Conservation (phyloP, 163 green algal genomes). For the Coccomyxa subellipsoidea region DNA sequence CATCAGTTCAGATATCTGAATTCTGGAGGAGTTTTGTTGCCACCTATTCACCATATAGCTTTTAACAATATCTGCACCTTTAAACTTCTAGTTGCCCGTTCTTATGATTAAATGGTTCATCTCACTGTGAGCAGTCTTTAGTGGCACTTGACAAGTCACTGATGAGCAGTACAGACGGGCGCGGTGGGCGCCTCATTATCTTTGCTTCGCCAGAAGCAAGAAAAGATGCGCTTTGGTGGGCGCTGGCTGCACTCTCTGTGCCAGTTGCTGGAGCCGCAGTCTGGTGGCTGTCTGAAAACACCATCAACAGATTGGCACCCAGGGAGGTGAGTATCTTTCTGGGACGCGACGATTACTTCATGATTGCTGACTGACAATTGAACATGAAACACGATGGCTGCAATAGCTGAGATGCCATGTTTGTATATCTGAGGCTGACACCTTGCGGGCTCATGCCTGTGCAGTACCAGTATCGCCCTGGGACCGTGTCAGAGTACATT, state of each 20-base stretch:
- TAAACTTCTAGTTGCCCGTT: no score
- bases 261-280: slow-evolving; percentile 32
- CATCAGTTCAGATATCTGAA: no score
- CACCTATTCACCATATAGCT: no score
- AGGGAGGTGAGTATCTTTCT: slow-evolving; percentile 18
- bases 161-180: neutral
- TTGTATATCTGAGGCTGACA: no score
- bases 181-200: neutral
- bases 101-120: no score
- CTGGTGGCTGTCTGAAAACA: slow-evolving; percentile 37
- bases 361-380: no score
- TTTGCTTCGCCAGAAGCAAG: slow-evolving; percentile 2
- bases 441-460: neutral
- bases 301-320: slow-evolving; percentile 29
- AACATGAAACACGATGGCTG: no score
- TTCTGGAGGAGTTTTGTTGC: no score
- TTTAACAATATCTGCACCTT: no score
- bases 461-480: slow-evolving; percentile 91
- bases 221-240: slow-evolving; percentile 18
- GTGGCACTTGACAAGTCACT: neutral
- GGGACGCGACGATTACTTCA: no score
- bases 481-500: slow-evolving; percentile 81
- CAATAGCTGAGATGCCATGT: no score
- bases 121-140: neutral
- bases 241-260: slow-evolving; percentile 19